phyloP scores from a whole-genome alignment of 2,329 filamentous ascomycete genomes.

The Emergomyces orientalis region DNA sequence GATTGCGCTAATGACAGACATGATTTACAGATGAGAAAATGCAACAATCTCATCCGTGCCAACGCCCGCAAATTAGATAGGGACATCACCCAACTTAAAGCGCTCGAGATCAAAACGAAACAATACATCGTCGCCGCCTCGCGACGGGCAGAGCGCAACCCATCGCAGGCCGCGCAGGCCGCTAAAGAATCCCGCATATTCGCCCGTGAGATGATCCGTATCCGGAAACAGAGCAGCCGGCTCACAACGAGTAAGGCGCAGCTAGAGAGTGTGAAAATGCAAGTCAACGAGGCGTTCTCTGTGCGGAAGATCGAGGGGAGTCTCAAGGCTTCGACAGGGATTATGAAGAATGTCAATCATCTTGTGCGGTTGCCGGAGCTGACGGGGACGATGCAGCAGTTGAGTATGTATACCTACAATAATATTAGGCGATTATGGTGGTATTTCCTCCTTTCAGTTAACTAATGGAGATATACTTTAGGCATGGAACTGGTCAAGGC shows the following conservation, averaged over 20 bases:
- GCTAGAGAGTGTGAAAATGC: slow-evolving; percentile 87
- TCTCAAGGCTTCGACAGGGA: slow-evolving; percentile 73
- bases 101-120: slow-evolving; percentile 74
- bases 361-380: slow-evolving; percentile 78
- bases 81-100: slow-evolving; percentile 70
- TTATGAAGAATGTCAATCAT: slow-evolving; percentile 94
- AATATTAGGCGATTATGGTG: neutral
- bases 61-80: slow-evolving; percentile 93
- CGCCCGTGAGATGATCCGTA: slow-evolving; percentile 74
- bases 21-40: slow-evolving; percentile 71
- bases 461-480: slow-evolving; percentile 2
- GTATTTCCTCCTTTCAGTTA: slow-evolving; percentile 38
- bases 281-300: slow-evolving; percentile 92
- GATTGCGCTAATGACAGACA: neutral
- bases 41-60: slow-evolving; percentile 76
- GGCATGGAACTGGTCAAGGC: slow-evolving; percentile 72
- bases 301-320: slow-evolving; percentile 92
- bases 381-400: slow-evolving; percentile 76
- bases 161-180: slow-evolving; percentile 68
- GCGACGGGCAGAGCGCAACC: slow-evolving; percentile 69
- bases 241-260: slow-evolving; percentile 84
- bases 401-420: slow-evolving; percentile 11
- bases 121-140: slow-evolving; percentile 75
- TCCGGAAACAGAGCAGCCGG: slow-evolving; percentile 64
- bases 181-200: slow-evolving; percentile 76